A percentile compares a stretch with the other conserved stretches of the same genome.
Evolutionary conservation across 257 asterid species (phyloP).

Genomic region (Linderniella brevidens): DNA sequence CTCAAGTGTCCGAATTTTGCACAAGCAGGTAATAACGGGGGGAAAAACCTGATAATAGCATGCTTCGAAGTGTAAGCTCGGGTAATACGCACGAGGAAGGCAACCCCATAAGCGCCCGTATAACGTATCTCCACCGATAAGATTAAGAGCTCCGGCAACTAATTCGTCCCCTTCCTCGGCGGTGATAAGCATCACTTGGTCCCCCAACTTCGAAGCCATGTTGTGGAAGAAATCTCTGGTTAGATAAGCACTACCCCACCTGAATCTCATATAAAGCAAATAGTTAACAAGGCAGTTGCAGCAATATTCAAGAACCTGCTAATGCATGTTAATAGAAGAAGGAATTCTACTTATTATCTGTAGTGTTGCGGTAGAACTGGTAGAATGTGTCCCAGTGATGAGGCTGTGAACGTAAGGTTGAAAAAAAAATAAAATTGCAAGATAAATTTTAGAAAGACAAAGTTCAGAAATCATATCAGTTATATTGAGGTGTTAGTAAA

Average conservation of each 20-base stretch:
- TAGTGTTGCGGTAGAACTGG: conserved; percentile 77
- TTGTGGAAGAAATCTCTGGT: conserved; percentile 87
- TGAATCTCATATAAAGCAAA: conserved; percentile 15
- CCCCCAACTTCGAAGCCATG: conserved; percentile 89
- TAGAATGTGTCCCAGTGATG: conserved; percentile 92
- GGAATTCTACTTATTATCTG: conserved; percentile 46
- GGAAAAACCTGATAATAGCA: conserved; percentile 84
- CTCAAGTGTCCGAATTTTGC: background rate
- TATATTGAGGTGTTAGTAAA: too few relatives aligned
- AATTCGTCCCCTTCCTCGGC: conserved; percentile 77
- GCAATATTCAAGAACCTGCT: conserved; percentile 1
- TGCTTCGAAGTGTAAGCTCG: conserved; percentile 88
- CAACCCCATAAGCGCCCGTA: conserved; percentile 98
- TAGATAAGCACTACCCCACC: conserved; percentile 96
- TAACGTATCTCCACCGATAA: conserved; percentile 80
- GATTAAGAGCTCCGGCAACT: conserved; percentile 88
- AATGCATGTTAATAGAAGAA: background rate
- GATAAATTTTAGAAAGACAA: background rate
- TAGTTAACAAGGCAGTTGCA: conserved; percentile 4
- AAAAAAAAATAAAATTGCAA: conserved; percentile 9
- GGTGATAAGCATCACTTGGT: conserved; percentile 57
- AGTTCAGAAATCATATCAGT: too few relatives aligned
- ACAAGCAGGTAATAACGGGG: background rate
- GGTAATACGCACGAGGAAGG: conserved; percentile 69
- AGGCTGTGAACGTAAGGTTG: conserved; percentile 36